Percentiles rank a stretch among this genome's conserved stretches.
Evolutionary conservation across 176 grass and related monocot genomes (phyloP).

Genomic region (Raddia guianensis): DNA sequence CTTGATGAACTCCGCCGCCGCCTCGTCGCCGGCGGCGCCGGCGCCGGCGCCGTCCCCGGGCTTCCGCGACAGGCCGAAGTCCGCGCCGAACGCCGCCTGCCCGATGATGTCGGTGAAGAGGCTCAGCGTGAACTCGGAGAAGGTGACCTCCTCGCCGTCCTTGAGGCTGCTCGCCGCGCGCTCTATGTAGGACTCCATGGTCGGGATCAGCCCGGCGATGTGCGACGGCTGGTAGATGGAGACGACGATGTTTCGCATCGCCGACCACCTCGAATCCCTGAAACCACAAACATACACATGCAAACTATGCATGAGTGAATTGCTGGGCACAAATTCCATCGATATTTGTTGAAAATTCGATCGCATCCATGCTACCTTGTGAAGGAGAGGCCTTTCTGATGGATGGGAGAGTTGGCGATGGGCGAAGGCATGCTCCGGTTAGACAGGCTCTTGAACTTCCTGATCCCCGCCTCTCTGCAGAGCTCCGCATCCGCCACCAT

Average conservation of each 20-base stretch:
- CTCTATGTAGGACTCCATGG: constrained; percentile 49
- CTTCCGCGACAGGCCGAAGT: constrained; percentile 15
- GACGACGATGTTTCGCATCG: constrained; percentile 51
- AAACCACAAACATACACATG: background rate
- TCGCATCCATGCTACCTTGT: too few species aligned
- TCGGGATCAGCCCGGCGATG: constrained; percentile 44
- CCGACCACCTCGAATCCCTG: constrained; percentile 49
- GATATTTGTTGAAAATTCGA: too few species aligned
- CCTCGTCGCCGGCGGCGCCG: background rate
- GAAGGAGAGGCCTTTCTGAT: too few species aligned
- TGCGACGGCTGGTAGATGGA: constrained; percentile 55
- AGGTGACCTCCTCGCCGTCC: constrained; percentile 24
- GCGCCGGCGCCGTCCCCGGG: background rate
- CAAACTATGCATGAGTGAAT: too few species aligned
- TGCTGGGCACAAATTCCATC: too few species aligned
- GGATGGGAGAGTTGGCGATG: too few species aligned
- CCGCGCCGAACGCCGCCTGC: constrained; percentile 44
- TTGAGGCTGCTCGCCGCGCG: background rate
- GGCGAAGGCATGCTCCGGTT: too few species aligned
- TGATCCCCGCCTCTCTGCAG: background rate
- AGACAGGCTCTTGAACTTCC: too few species aligned
- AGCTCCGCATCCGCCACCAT: background rate
- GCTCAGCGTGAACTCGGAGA: constrained; percentile 40
- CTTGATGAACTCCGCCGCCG: constrained; percentile 34
- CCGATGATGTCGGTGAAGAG: constrained; percentile 53